phyloP scores from a whole-genome alignment of 139 green algal genomes.

The Microglena sp. region DNA sequence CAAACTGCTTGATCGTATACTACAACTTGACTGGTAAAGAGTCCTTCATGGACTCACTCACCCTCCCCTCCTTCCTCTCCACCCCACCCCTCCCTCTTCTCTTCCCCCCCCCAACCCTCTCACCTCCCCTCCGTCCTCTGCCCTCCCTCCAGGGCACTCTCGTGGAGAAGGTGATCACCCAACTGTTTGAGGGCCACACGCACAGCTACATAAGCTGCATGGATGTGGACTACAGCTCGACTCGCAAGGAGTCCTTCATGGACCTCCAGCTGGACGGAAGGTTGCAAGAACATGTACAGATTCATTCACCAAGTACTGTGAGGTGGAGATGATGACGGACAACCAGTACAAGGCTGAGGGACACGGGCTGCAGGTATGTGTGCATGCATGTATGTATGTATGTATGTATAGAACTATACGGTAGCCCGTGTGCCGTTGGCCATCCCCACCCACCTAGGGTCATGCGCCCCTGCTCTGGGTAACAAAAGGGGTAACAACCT shows the following conservation, averaged over 20 bases:
- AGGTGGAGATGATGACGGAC: constrained; percentile 64
- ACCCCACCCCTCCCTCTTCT: no score
- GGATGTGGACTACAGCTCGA: constrained; percentile 82
- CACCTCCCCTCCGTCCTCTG: not conserved
- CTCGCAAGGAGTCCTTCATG: constrained; percentile 74
- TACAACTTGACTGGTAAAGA: no score
- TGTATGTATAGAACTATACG: not conserved
- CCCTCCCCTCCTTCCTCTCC: no score
- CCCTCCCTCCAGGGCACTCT: constrained; percentile 53
- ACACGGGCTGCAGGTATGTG: constrained; percentile 68
- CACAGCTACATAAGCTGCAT: constrained; percentile 89
- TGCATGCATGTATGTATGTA: not conserved
- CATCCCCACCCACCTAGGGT: not conserved
- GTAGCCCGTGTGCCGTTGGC: no score
- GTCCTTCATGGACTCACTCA: no score
- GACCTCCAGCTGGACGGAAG: constrained; percentile 90
- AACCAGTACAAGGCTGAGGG: constrained; percentile 93
- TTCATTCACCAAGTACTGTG: constrained; percentile 59
- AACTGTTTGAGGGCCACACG: constrained; percentile 89
- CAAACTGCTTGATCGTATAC: no score
- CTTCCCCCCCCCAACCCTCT: no score
- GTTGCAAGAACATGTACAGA: constrained; percentile 72
- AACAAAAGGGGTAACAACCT: not conserved
- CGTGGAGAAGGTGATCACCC: constrained; percentile 83
- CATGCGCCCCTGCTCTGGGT: not conserved